These are phyloP conservation scores for Clitopilus passeckerianus DNA, from an alignment of 768 basidiomycete genomes.

Conservation along the genomic window DNA sequence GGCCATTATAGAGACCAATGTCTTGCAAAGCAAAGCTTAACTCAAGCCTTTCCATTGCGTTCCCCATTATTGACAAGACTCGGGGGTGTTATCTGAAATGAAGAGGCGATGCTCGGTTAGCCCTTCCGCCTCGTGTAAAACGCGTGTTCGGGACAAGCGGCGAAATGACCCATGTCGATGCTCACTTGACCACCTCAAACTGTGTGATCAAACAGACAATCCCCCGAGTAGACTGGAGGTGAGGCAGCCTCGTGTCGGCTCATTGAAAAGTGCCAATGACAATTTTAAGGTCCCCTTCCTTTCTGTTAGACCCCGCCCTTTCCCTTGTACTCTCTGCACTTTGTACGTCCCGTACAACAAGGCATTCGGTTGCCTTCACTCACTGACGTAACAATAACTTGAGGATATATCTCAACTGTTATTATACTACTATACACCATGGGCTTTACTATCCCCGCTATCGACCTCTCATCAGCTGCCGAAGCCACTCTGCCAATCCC, in stretches of 20 bases:
- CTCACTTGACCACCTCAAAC: constrained; percentile 2
- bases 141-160: constrained; percentile 9
- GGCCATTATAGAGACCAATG: too few relatives aligned
- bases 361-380: not conserved
- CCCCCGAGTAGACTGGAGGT: constrained; percentile 4
- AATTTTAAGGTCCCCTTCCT: constrained; percentile 2
- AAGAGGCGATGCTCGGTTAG: not conserved
- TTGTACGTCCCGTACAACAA: constrained; percentile 1
- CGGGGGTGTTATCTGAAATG: constrained; percentile 1
- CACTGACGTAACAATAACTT: not conserved
- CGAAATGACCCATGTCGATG: constrained; percentile 1
- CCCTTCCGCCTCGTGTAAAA: constrained; percentile 14
- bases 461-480: constrained; percentile 9
- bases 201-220: constrained; percentile 3
- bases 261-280: constrained; percentile 8
- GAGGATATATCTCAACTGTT: not conserved
- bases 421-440: not conserved
- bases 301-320: not conserved
- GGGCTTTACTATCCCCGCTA: constrained; percentile 10
- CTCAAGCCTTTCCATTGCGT: not conserved
- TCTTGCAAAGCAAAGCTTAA: too few relatives aligned
- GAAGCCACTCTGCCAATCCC: constrained; percentile 3
- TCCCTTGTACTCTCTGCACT: not conserved
- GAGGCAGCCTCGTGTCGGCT: constrained; percentile 11
- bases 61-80: not conserved